These are phyloP conservation scores for Penicillium hesseltinei DNA, from an alignment of 2,329 filamentous ascomycete genomes.

Conservation along the genomic window DNA sequence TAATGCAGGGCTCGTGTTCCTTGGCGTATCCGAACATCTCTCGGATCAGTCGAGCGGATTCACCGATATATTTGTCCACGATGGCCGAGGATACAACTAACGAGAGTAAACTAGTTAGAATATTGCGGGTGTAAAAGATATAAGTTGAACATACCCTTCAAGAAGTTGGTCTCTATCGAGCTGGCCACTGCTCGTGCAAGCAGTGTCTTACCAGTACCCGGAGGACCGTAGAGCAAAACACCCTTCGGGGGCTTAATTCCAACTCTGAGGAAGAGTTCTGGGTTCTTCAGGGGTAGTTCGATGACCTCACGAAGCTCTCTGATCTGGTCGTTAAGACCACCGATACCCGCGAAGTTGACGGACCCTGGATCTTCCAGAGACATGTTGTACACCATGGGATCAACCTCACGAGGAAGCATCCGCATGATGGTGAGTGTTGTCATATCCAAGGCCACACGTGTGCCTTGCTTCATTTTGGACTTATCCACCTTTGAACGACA, in stretches of 20 bases:
- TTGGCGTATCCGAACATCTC: slow-evolving; percentile 99
- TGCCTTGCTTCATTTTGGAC: slow-evolving; percentile 94
- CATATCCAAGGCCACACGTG: slow-evolving; percentile 96
- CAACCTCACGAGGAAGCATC: slow-evolving; percentile 97
- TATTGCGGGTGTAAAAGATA: neutral
- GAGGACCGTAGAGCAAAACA: slow-evolving; percentile 91
- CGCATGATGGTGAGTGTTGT: slow-evolving; percentile 99
- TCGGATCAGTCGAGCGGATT: slow-evolving; percentile 92
- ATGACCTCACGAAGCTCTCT: slow-evolving; percentile 96
- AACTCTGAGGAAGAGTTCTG: slow-evolving; percentile 92
- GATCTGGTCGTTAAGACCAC: slow-evolving; percentile 97
- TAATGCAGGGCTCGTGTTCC: slow-evolving; percentile 98
- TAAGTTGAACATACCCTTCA: slow-evolving; percentile 69
- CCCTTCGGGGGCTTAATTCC: slow-evolving; percentile 99
- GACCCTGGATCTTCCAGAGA: slow-evolving; percentile 96
- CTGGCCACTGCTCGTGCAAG: slow-evolving; percentile 92
- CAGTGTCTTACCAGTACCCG: slow-evolving; percentile 94
- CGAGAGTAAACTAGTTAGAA: slow-evolving; percentile 1
- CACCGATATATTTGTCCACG: slow-evolving; percentile 99
- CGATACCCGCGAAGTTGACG: slow-evolving; percentile 96
- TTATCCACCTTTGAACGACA: slow-evolving; percentile 99
- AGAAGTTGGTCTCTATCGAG: slow-evolving; percentile 94
- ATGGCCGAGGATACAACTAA: slow-evolving; percentile 96
- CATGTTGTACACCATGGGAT: slow-evolving; percentile 99
- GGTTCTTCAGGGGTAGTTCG: slow-evolving; percentile 96